Evolutionary conservation across 306 rosid species (phyloP).

Genomic region (Sechiopsis laciniata): DNA sequence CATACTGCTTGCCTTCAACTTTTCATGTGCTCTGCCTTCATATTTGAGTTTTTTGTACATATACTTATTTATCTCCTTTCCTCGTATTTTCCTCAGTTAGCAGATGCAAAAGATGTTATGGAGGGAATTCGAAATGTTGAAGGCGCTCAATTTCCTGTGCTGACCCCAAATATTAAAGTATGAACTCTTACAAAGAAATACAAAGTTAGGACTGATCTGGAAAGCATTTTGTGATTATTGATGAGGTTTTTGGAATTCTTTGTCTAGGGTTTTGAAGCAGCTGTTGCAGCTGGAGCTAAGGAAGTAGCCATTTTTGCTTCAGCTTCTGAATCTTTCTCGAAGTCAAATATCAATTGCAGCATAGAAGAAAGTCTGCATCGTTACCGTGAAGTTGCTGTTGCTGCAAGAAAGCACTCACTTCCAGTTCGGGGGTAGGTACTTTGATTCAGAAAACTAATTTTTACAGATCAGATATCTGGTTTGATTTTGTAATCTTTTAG

Average conservation of each 20-base stretch:
- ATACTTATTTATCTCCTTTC: conserved; percentile 5
- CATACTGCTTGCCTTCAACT: not conserved
- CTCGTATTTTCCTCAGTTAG: conserved; percentile 43
- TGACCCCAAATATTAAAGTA: conserved; percentile 84
- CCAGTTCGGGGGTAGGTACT: conserved; percentile 79
- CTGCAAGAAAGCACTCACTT: conserved; percentile 61
- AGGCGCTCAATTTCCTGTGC: conserved; percentile 73
- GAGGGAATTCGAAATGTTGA: conserved; percentile 53
- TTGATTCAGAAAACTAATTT: not conserved
- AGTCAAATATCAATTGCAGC: conserved; percentile 70
- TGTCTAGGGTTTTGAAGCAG: conserved; percentile 80
- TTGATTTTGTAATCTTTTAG: not conserved
- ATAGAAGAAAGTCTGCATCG: conserved; percentile 70
- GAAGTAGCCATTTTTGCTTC: conserved; percentile 88
- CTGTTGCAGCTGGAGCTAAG: conserved; percentile 85
- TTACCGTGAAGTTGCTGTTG: conserved; percentile 53
- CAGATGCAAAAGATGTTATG: conserved; percentile 88
- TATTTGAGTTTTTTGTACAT: not conserved
- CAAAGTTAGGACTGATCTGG: conserved; percentile 6
- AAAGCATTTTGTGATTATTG: conserved; percentile 17
- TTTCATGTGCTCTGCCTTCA: not conserved
- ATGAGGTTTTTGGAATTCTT: conserved; percentile 25
- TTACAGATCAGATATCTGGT: not conserved
- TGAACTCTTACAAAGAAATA: conserved; percentile 23
- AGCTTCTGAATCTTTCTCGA: conserved; percentile 88